phyloP scores from a whole-genome alignment of 1,139 yeast genomes.

The Kurtzmaniella quercitrusa region DNA sequence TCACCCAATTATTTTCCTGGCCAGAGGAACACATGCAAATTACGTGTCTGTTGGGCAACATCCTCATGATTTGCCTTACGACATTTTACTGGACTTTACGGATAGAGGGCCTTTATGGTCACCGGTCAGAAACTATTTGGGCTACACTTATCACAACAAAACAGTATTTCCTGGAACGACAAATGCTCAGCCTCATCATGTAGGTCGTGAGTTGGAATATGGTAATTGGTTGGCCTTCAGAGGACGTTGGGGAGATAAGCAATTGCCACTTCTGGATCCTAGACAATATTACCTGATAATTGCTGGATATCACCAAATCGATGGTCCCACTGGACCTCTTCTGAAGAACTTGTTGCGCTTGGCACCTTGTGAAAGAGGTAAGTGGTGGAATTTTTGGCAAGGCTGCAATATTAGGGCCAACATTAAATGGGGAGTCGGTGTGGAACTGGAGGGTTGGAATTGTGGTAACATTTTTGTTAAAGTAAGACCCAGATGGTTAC shows the following conservation, averaged over 20 bases:
- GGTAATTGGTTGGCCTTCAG: conserved; percentile 74
- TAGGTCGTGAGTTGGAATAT: conserved; percentile 57
- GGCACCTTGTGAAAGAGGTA: conserved; percentile 75
- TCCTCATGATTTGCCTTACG: conserved; percentile 90
- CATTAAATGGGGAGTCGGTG: conserved; percentile 80
- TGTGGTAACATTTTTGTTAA: conserved; percentile 58
- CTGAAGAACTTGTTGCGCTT: conserved; percentile 66
- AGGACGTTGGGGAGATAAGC: conserved; percentile 94
- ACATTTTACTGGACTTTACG: conserved; percentile 86
- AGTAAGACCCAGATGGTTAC: conserved; percentile 48
- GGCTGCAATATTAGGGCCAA: conserved; percentile 76
- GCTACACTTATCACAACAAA: conserved; percentile 71
- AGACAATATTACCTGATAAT: conserved; percentile 79
- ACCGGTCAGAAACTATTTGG: conserved; percentile 75
- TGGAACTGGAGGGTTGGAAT: conserved; percentile 76
- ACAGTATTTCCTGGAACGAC: conserved; percentile 35
- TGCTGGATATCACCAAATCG: conserved; percentile 84
- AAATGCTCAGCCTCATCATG: conserved; percentile 39
- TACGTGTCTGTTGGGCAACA: conserved; percentile 96
- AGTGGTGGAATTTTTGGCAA: conserved; percentile 80
- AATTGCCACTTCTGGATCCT: conserved; percentile 60
- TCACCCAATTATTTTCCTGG: conserved; percentile 79
- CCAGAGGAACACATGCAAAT: conserved; percentile 96
- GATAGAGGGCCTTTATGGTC: conserved; percentile 96
- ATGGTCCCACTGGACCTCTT: conserved; percentile 90